Evolutionary conservation across 139 green algal species (phyloP), one percentile per base, ranked within the genome.

Genomic region (Volvox reticuliferus): DNA sequence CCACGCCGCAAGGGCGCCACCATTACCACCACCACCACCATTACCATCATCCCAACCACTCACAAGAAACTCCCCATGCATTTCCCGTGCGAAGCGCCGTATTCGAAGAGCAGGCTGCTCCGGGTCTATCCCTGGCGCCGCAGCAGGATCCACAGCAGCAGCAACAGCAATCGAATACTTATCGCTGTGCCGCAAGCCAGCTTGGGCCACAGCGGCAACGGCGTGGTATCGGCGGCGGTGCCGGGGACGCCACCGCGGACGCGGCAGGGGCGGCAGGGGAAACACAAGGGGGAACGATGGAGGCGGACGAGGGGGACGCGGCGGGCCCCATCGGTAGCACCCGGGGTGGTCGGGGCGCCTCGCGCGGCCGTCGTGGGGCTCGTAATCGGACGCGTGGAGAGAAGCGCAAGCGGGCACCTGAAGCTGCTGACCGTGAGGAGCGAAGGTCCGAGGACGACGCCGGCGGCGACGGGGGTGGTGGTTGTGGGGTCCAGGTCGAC

Each of bases 371-470:
- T 12, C 33, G 33, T 6, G 83, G 67, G 0, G 67, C 1, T 16
- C 32, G 35, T 1, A 68, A 37, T 1, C 35, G 83, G 14, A 69
- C 36, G 36, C 83, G 67, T 2, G 83, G 83, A 2, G 83, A 89
- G 68, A 89, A 89, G 83, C 83, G 83, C 17, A 89, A 80, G 68
- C 83, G 83, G 68, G 20, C 68, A 5, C 67, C 37, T 2, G 68
- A 44, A 28, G 36, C 12, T 17, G 12, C 26, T 37, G 55, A 86
- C 26, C 19, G 79, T 68, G 79, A 68, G 32, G 79, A 85, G 30
- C 44, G 76, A 82, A 19, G 76, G 76, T 36, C 9, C 65, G 24
- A 28, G 71, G 71, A 79, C 28, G 12, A 75, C 1, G 68, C 68
- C 18, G 68, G 21, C 30, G 71, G 71, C 26, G 21, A 3, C 26